Evolutionary conservation across 78 protist species (phyloP), one percentile per base, ranked within the genome.

Genomic region (Diacronema lutheri): DNA sequence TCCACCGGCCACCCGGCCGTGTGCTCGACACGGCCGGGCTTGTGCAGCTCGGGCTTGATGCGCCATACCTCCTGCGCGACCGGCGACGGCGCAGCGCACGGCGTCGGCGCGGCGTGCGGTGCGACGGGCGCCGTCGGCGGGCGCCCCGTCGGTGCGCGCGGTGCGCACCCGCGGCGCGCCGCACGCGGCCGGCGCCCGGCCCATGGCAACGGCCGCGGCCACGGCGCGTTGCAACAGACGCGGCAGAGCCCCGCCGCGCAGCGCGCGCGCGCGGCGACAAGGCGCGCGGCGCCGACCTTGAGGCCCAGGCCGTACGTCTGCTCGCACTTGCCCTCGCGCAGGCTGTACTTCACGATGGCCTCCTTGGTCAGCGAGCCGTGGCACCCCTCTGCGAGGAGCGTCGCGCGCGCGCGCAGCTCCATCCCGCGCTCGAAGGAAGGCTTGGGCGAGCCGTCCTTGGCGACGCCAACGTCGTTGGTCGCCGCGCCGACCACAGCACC

Each of bases 261-360:
- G 50, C 50, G 50, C 50, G 62, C 19, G 62, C n/a, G 62, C n/a
- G 25, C 19, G 62, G 12, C 25, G 58, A 65, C 16, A 11, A 16
- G 13, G 81, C 19, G 58, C 16, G 16, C 16, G 38, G 46, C 1
- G 55, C 89, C 92, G 90, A 93, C 99, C 88, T 97, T 96, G 73
- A 97, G 46, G 38, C 99, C 99, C 62, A 97, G 57, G 73, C 97
- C 99, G 88, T 94, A 96, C 29, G 95, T 89, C 90, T 97, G 99
- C 64, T 87, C 88, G 62, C 40, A 25, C 35, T 87, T 62, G 38
- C 74, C 88, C 14, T 73, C 80, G 66, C 35, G 56, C 21, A 81
- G 86, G 7, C 38, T 29, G 33, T 37, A 33, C 60, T 62, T 66
- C 23, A 1, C 64, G 37, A 81, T n/a, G 37, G 71, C 56, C 46